These are phyloP conservation scores for Gymnopilus junonius DNA, from an alignment of 768 basidiomycete species.

Conservation along the genomic window DNA sequence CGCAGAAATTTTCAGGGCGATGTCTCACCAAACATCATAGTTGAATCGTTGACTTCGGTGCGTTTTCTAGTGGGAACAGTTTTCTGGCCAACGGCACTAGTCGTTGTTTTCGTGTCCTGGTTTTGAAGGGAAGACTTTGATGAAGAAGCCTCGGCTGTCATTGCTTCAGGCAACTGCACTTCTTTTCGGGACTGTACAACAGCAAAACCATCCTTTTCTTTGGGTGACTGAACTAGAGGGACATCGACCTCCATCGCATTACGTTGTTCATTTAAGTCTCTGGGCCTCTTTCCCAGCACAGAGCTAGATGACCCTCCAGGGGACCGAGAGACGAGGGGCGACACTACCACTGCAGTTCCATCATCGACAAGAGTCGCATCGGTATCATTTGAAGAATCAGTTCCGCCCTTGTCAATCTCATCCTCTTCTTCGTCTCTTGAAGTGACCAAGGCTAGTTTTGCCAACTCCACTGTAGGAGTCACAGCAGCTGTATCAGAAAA, in stretches of 20 bases:
- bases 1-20: neutral
- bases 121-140: constrained; percentile 26
- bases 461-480: constrained; percentile 84
- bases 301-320: constrained; percentile 43
- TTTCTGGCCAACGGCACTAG: constrained; percentile 35
- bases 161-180: constrained; percentile 32
- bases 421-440: constrained; percentile 91
- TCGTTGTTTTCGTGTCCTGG: constrained; percentile 39
- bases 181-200: constrained; percentile 31
- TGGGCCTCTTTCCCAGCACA: constrained; percentile 72
- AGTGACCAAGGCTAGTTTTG: constrained; percentile 89
- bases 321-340: neutral
- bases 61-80: constrained; percentile 62
- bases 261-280: constrained; percentile 48
- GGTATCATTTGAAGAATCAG: constrained; percentile 84
- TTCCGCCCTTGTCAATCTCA: constrained; percentile 70
- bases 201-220: constrained; percentile 40
- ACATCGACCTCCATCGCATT: constrained; percentile 64
- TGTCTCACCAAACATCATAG: constrained; percentile 89
- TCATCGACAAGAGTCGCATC: constrained; percentile 91
- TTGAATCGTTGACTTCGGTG: constrained; percentile 63
- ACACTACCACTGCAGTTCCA: constrained; percentile 42
- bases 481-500: constrained; percentile 67
- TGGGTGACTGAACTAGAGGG: constrained; percentile 39
- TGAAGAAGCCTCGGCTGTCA: constrained; percentile 36